Evolutionary conservation across 2,329 filamentous ascomycete species (phyloP), one percentile per base, ranked within the genome.

Genomic region (Aulographum hederae): DNA sequence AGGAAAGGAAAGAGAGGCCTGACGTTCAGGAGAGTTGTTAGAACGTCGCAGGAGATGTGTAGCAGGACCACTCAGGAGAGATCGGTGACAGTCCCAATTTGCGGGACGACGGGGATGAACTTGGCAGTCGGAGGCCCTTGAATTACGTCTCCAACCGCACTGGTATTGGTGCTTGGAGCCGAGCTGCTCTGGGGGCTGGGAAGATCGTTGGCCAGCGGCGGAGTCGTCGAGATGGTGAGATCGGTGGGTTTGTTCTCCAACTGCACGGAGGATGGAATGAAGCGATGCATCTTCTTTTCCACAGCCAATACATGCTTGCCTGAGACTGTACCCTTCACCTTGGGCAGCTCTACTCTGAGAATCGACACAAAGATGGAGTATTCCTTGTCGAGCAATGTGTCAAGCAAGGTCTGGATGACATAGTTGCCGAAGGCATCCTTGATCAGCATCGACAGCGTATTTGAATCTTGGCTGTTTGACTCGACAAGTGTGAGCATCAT

Each of bases 361-460:
- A 49, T 33, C 1, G 51, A 48, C 11, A 57, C 40, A 32, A 63
- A 58, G 21, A 44, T 38, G n/a, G 46, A 35, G 38, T 57, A 62
- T 36, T 63, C 58, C 10, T 48, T 38, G 4, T 45, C 41, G 15
- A 39, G 41, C 2, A 63, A 47, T 1, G 50, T 58, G 31, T 62
- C 58, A 25, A 92, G 61, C 4, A 94, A 65, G 57, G 85, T 92
- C 26, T 12, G 86, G 38, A 95, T 78, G 4, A 95, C 86, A 49
- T 95, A 98, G 52, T 98, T 98, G 37, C 81, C 89, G 50, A 76
- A 95, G 40, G 81, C 78, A 48, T 98, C 86, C 40, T 76, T 79
- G 65, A 94, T 84, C 55, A 94, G 65, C 28, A 26, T 20, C 38
- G 77, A 65, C 23, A 95, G 57, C n/a, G 73, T 69, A 34, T 63